Evolutionary conservation across 257 asterid species (phyloP).

Genomic region (Nicotiana tomentosiformis): DNA sequence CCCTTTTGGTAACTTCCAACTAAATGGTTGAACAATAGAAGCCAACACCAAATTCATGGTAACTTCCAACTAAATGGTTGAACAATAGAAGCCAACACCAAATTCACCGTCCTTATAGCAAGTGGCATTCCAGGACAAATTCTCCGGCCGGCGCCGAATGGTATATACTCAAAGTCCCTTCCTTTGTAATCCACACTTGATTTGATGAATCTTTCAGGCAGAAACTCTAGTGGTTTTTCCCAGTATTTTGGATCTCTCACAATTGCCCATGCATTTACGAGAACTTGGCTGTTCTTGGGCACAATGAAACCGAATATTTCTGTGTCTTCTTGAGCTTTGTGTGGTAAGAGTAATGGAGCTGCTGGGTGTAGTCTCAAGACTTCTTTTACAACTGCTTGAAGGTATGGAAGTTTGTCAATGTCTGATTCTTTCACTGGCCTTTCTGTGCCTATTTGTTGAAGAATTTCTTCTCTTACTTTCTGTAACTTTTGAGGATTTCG

Average conservation of each 20-base stretch:
- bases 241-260: background rate
- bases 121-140: background rate
- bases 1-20: background rate
- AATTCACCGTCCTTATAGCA: background rate
- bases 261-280: background rate
- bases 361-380: background rate
- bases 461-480: background rate
- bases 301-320: background rate
- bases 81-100: conserved; percentile 4
- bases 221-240: background rate
- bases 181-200: conserved; percentile 1
- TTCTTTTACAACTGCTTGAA: conserved; percentile 1
- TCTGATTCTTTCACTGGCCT: background rate
- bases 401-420: background rate
- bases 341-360: background rate
- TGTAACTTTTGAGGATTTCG: background rate
- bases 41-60: background rate
- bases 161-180: background rate
- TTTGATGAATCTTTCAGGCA: background rate
- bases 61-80: conserved; percentile 7
- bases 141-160: background rate
- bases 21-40: conserved; percentile 9
- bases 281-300: background rate
- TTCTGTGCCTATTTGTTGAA: background rate
- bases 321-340: background rate